Conservation (phyloP, 1,284 basidiomycete species). For the Ustilago cynodontis region DNA sequence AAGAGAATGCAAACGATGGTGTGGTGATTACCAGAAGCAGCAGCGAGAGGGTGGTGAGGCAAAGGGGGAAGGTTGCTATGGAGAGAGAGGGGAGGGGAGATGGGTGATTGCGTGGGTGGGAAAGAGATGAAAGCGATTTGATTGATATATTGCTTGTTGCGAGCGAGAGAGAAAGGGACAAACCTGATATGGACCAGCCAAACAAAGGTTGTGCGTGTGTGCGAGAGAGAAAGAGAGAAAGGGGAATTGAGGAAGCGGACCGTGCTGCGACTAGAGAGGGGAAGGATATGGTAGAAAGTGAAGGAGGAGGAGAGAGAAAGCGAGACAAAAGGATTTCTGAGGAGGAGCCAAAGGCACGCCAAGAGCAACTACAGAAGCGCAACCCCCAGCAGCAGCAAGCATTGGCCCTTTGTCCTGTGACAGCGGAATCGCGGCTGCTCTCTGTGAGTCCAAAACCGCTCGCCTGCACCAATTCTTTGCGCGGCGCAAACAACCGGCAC, state of each 20-base stretch:
- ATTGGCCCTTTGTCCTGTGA: too few relatives aligned
- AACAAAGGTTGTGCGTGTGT: neutral
- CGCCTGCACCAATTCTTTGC: too few relatives aligned
- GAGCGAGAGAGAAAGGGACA: conserved; percentile 13
- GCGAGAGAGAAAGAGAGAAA: neutral
- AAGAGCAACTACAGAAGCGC: too few relatives aligned
- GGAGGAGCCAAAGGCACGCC: neutral
- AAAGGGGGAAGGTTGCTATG: neutral
- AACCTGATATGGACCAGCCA: conserved; percentile 37
- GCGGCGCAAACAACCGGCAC: too few relatives aligned
- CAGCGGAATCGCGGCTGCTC: too few relatives aligned
- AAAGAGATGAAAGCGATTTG: neutral
- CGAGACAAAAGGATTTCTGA: neutral
- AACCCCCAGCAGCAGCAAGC: too few relatives aligned
- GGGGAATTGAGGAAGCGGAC: conserved; percentile 2
- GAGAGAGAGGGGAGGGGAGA: neutral
- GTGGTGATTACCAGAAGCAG: conserved; percentile 3
- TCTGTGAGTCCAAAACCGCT: too few relatives aligned
- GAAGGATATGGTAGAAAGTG: neutral
- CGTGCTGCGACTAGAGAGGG: conserved; percentile 3
- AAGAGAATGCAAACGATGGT: conserved; percentile 3
- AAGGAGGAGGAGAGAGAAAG: neutral
- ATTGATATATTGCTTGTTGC: conserved; percentile 5
- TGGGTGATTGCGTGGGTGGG: neutral
- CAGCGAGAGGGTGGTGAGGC: neutral